Conservation (phyloP, 2,329 filamentous ascomycete genomes). For the Raffaelea arxii region DNA sequence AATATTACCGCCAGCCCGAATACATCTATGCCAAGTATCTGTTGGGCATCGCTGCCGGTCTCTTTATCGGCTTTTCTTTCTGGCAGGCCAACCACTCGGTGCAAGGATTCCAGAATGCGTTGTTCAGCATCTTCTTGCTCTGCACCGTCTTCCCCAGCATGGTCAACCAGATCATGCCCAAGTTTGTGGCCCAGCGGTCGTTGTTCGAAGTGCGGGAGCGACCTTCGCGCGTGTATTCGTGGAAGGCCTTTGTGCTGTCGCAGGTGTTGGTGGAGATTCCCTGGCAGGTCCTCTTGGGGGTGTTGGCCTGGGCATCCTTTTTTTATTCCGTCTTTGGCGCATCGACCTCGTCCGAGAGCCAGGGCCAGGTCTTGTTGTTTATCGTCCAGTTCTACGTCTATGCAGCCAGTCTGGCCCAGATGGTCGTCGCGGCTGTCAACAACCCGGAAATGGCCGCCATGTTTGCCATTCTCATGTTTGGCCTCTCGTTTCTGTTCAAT, state of each 20-base stretch:
- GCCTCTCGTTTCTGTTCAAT: constrained; percentile 50
- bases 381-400: constrained; percentile 59
- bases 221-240: constrained; percentile 73
- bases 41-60: too few relatives aligned
- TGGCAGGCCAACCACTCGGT: too few relatives aligned
- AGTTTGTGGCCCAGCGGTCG: constrained; percentile 69
- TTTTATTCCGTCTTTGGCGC: constrained; percentile 67
- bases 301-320: constrained; percentile 58
- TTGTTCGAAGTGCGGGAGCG: constrained; percentile 79
- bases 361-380: constrained; percentile 56
- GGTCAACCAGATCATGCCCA: too few relatives aligned
- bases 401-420: constrained; percentile 60
- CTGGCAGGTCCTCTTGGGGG: constrained; percentile 66
- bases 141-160: too few relatives aligned
- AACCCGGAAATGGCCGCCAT: constrained; percentile 58
- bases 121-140: too few relatives aligned
- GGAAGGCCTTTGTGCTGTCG: constrained; percentile 74
- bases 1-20: too few relatives aligned
- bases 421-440: constrained; percentile 61
- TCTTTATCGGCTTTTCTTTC: too few relatives aligned
- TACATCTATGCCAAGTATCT: too few relatives aligned
- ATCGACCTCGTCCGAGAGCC: constrained; percentile 39
- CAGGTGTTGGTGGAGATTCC: constrained; percentile 78
- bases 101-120: too few relatives aligned
- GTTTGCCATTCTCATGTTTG: constrained; percentile 48